Evolutionary conservation across 192 early-diverging fungal species (phyloP).

Genomic region (Globomyces pollinis-pini): DNA sequence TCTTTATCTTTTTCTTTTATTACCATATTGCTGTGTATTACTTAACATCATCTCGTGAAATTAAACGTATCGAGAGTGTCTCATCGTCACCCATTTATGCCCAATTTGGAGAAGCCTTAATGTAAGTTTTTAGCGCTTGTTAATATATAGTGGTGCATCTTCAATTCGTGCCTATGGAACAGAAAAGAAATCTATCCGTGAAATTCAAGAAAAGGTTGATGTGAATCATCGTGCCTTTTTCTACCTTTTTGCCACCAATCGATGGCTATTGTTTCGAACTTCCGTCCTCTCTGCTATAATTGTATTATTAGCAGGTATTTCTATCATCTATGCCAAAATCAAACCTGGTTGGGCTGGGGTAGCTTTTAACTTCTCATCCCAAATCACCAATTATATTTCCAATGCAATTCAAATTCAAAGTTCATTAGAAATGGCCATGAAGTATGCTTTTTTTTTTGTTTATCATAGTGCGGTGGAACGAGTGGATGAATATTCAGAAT

Average conservation of each 20-base stretch:
- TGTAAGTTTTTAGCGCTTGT: too few species aligned
- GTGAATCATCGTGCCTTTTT: slow-evolving; percentile 82
- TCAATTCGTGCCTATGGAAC: slow-evolving; percentile 39
- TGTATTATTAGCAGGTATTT: slow-evolving; percentile 58
- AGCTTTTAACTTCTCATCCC: slow-evolving; percentile 19
- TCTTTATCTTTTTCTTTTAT: slow-evolving; percentile 35
- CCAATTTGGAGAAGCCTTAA: slow-evolving; percentile 68
- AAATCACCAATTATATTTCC: slow-evolving; percentile 20
- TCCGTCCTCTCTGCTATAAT: slow-evolving; percentile 72
- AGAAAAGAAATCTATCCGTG: slow-evolving; percentile 24
- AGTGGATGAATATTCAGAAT: slow-evolving; percentile 61
- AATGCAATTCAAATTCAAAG: slow-evolving; percentile 20
- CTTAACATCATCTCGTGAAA: slow-evolving; percentile 69
- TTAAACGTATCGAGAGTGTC: slow-evolving; percentile 81
- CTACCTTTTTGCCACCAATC: slow-evolving; percentile 79
- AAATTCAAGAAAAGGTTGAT: slow-evolving; percentile 39
- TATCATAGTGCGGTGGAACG: slow-evolving; percentile 32
- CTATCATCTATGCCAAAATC: slow-evolving; percentile 4
- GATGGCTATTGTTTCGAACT: slow-evolving; percentile 51
- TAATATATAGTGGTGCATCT: slow-evolving; percentile 11
- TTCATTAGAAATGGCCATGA: slow-evolving; percentile 29
- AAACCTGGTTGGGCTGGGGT: slow-evolving; percentile 26
- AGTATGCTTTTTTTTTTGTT: too few species aligned
- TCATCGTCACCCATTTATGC: slow-evolving; percentile 69
- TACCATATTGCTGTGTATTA: slow-evolving; percentile 62